Percentiles rank a stretch among this genome's conserved stretches.
phyloP scores from a whole-genome alignment of 2,329 filamentous ascomycete species.

The Fusarium nisikadoi region DNA sequence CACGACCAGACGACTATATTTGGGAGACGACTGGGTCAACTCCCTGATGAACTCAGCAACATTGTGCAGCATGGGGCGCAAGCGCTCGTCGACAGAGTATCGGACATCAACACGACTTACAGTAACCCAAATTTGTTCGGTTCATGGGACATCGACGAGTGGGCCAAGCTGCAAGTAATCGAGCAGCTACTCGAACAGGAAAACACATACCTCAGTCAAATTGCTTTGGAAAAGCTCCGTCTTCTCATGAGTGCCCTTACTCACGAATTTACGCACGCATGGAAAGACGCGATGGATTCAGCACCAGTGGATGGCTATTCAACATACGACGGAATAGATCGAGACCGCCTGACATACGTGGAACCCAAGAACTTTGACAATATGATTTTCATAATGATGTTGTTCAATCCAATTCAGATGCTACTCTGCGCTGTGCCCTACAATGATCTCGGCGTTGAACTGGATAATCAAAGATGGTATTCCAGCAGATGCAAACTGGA shows the following conservation, averaged over 20 bases:
- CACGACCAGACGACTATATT: slow-evolving; percentile 50
- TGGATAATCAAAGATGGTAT: slow-evolving; percentile 28
- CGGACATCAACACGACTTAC: slow-evolving; percentile 44
- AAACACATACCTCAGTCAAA: background rate
- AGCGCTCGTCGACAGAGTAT: slow-evolving; percentile 61
- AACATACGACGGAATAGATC: slow-evolving; percentile 41
- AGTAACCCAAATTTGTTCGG: slow-evolving; percentile 46
- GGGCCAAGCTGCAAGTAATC: slow-evolving; percentile 46
- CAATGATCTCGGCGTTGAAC: slow-evolving; percentile 33
- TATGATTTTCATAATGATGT: slow-evolving; percentile 8
- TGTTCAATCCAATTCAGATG: slow-evolving; percentile 31
- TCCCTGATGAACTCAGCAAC: slow-evolving; percentile 66
- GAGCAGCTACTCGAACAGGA: slow-evolving; percentile 42
- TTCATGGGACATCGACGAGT: slow-evolving; percentile 46
- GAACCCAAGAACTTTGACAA: slow-evolving; percentile 43
- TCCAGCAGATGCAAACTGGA: background rate
- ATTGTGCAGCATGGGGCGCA: slow-evolving; percentile 68
- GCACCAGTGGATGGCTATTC: background rate
- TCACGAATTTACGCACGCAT: slow-evolving; percentile 25
- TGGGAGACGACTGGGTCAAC: slow-evolving; percentile 58
- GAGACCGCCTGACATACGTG: slow-evolving; percentile 53
- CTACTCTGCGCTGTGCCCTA: slow-evolving; percentile 53
- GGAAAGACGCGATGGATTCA: slow-evolving; percentile 11
- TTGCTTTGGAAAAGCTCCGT: slow-evolving; percentile 31
- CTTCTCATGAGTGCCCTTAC: slow-evolving; percentile 39